These are phyloP conservation scores for Nematocida ausubeli DNA, from an alignment of 371 early-diverging fungal genomes.

Conservation along the genomic window DNA sequence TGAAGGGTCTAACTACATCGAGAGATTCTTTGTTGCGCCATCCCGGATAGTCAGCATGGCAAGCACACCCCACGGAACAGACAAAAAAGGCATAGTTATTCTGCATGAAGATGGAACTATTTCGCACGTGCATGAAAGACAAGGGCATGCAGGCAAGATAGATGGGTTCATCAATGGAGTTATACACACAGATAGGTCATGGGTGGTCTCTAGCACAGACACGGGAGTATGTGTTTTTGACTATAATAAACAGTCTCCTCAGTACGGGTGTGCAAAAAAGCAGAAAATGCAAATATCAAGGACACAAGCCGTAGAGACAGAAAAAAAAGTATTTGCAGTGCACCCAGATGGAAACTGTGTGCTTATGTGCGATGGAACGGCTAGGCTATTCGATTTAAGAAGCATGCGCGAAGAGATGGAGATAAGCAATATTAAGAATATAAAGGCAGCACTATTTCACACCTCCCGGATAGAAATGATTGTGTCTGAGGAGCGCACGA, in stretches of 20 bases:
- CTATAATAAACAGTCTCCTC: background rate
- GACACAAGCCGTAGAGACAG: background rate
- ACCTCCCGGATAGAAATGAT: slow-evolving; percentile 20
- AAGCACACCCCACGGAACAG: background rate
- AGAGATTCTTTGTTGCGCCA: slow-evolving; percentile 7
- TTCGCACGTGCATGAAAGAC: background rate
- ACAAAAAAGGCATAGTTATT: background rate
- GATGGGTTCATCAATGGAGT: background rate
- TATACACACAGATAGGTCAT: slow-evolving; percentile 6
- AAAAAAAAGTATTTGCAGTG: background rate
- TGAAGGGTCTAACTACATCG: background rate
- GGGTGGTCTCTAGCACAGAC: slow-evolving; percentile 10
- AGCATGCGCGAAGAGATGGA: slow-evolving; percentile 2
- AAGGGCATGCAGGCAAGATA: background rate
- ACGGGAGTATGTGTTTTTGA: background rate
- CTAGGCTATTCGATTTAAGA: slow-evolving; percentile 12
- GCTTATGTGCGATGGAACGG: background rate
- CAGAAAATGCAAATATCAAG: no score
- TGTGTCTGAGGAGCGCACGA: background rate
- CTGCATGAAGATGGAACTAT: slow-evolving; percentile 26
- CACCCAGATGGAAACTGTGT: slow-evolving; percentile 8
- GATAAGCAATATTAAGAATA: background rate
- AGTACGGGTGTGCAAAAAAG: no score
- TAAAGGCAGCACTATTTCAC: slow-evolving; percentile 11
- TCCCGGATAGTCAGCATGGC: background rate